A percentile compares a stretch with the other conserved stretches of the same genome.
Conservation (phyloP, 2,329 filamentous ascomycete species). For the Sporothrix mexicana region DNA sequence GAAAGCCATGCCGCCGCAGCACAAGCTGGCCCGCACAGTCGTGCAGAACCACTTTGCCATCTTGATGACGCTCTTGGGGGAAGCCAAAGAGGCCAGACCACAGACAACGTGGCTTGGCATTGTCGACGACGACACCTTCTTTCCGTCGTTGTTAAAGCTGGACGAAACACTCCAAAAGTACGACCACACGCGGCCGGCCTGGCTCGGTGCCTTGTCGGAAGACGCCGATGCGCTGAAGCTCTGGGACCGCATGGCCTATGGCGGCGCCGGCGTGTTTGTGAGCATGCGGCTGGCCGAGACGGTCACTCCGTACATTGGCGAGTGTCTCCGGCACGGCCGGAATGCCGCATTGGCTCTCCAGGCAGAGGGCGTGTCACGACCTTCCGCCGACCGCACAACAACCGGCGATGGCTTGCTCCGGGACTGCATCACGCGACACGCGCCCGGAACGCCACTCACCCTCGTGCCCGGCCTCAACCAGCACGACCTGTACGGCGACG, state of each 20-base stretch:
- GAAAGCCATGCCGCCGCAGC: slow-evolving; percentile 41
- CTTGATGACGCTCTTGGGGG: slow-evolving; percentile 55
- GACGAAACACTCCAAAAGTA: slow-evolving; percentile 54
- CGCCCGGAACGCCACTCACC: slow-evolving; percentile 59
- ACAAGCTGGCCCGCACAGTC: slow-evolving; percentile 46
- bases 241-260: slow-evolving; percentile 66
- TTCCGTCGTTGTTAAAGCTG: slow-evolving; percentile 59
- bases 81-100: slow-evolving; percentile 45
- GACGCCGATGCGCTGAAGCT: slow-evolving; percentile 55
- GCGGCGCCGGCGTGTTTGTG: slow-evolving; percentile 65
- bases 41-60: slow-evolving; percentile 65
- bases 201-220: slow-evolving; percentile 64
- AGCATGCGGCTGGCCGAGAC: slow-evolving; percentile 58
- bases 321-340: slow-evolving; percentile 49
- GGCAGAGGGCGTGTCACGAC: neutral
- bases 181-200: slow-evolving; percentile 56
- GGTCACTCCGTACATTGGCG: slow-evolving; percentile 54
- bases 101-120: slow-evolving; percentile 60
- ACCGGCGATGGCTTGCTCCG: slow-evolving; percentile 63
- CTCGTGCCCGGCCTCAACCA: slow-evolving; percentile 62
- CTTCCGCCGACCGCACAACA: neutral
- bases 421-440: slow-evolving; percentile 61
- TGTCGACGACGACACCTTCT: slow-evolving; percentile 69
- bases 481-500: slow-evolving; percentile 61
- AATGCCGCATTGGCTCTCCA: neutral